phyloP scores from a whole-genome alignment of 768 basidiomycete species.

The Podaxis mareebaensis region DNA sequence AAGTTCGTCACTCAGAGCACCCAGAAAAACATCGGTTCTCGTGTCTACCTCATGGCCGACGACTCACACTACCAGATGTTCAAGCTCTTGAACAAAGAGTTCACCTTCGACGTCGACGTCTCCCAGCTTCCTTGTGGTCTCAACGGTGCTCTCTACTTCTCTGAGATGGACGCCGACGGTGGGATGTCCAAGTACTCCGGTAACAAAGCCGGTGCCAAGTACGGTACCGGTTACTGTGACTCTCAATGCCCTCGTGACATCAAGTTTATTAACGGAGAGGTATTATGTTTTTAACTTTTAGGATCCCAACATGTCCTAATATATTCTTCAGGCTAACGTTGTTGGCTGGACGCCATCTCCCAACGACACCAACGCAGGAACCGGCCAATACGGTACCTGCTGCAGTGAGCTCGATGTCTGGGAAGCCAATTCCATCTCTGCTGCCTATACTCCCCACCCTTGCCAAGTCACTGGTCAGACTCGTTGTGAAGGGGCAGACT shows the following conservation, averaged over 20 bases:
- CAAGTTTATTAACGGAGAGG: conserved; percentile 61
- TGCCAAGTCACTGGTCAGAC: conserved; percentile 42
- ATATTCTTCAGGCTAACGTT: conserved; percentile 43
- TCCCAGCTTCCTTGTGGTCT: conserved; percentile 58
- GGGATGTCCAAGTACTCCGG: conserved; percentile 45
- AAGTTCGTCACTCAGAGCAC: conserved; percentile 44
- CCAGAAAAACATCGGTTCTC: conserved; percentile 41
- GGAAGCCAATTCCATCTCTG: conserved; percentile 55
- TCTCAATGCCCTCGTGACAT: conserved; percentile 57
- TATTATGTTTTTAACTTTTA: conserved; percentile 24
- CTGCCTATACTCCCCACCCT: conserved; percentile 54
- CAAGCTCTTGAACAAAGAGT: conserved; percentile 55
- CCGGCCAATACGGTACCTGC: conserved; percentile 49
- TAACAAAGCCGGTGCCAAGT: conserved; percentile 58
- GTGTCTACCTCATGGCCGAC: conserved; percentile 52
- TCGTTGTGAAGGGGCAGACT: conserved; percentile 43
- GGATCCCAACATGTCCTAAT: neutral
- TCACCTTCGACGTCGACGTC: conserved; percentile 63
- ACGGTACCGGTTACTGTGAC: conserved; percentile 39
- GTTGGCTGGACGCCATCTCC: conserved; percentile 38
- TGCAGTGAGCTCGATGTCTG: conserved; percentile 63
- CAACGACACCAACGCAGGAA: conserved; percentile 46
- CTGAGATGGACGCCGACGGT: conserved; percentile 58
- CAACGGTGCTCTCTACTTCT: conserved; percentile 61
- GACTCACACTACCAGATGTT: conserved; percentile 45